Percentiles rank a stretch among this genome's conserved stretches.
Conservation (phyloP, 768 basidiomycete genomes). For the Neoboletus subvelutipes region DNA sequence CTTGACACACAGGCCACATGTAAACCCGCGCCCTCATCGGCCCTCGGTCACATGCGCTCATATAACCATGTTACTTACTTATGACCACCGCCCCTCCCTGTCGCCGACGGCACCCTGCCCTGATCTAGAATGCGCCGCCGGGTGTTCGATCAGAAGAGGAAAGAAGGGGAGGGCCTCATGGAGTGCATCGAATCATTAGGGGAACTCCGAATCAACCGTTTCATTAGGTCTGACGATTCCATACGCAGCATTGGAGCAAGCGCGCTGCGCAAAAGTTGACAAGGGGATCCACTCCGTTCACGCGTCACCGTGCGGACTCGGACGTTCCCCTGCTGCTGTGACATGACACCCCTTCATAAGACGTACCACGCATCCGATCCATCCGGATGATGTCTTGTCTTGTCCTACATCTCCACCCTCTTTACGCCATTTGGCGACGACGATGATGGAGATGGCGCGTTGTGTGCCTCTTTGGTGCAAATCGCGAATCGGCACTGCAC, state of each 20-base stretch:
- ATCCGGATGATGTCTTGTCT: background rate
- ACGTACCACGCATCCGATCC: background rate
- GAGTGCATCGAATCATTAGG: background rate
- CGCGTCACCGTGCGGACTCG: background rate
- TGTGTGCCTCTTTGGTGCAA: background rate
- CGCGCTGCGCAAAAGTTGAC: background rate
- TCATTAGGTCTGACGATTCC: background rate
- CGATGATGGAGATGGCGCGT: background rate
- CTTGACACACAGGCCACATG: background rate
- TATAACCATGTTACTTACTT: background rate
- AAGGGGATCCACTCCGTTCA: background rate
- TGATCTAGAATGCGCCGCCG: conserved; percentile 1
- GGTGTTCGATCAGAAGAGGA: background rate
- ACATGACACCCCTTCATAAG: conserved; percentile 1
- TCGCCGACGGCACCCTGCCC: conserved; percentile 2
- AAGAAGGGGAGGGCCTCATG: background rate
- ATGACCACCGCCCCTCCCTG: conserved; percentile 1
- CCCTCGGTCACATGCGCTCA: background rate
- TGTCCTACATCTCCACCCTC: background rate
- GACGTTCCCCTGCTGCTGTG: background rate
- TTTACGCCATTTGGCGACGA: background rate
- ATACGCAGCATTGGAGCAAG: background rate
- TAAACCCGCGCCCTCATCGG: background rate
- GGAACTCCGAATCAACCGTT: background rate
- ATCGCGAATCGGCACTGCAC: background rate